phyloP scores from a whole-genome alignment of 2,329 filamentous ascomycete genomes.

The Aspergillus brunneoviolaceus region DNA sequence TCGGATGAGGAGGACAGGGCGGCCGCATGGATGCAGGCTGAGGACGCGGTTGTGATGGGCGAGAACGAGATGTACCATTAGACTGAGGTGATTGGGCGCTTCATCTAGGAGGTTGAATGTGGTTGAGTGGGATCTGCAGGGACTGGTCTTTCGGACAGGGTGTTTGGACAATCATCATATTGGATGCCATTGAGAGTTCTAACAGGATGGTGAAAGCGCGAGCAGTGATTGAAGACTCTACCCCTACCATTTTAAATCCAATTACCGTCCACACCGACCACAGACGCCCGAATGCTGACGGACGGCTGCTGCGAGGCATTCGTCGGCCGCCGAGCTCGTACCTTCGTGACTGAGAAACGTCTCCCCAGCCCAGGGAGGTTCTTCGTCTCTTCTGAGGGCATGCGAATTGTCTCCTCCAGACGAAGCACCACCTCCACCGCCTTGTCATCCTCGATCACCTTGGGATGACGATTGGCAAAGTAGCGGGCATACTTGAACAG shows the following conservation, averaged over 20 bases:
- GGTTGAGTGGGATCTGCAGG: no score
- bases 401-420: constrained; percentile 14
- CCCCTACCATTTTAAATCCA: background rate
- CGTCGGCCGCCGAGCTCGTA: background rate
- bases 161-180: no score
- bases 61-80: background rate
- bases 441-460: constrained; percentile 50
- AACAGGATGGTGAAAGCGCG: no score
- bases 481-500: constrained; percentile 49
- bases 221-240: no score
- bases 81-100: background rate
- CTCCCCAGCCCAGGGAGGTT: background rate
- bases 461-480: constrained; percentile 50
- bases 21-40: background rate
- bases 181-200: no score
- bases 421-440: constrained; percentile 35
- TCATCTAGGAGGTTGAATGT: no score
- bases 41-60: background rate
- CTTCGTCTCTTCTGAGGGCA: background rate
- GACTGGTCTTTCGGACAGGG: no score
- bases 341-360: constrained; percentile 11
- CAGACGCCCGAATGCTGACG: background rate
- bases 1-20: background rate
- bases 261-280: background rate
- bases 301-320: background rate